Percentiles rank a stretch among this genome's conserved stretches.
phyloP scores from a whole-genome alignment of 2,329 filamentous ascomycete genomes.

The Colletotrichum filicis region DNA sequence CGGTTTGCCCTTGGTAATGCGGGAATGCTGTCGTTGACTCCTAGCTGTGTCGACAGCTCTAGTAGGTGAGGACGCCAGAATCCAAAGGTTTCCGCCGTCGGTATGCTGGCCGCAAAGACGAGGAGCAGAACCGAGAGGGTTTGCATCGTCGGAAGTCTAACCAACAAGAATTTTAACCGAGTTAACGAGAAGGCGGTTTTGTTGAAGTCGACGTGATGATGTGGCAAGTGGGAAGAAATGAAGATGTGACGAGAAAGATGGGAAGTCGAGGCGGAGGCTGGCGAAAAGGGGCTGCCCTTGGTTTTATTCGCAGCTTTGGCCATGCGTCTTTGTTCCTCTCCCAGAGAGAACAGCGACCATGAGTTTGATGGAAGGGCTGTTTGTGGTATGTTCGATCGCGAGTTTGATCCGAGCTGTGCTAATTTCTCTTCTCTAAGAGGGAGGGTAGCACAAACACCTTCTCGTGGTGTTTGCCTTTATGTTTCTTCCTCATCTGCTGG shows the following conservation, averaged over 20 bases:
- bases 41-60: not conserved
- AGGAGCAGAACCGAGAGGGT: not conserved
- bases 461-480: not conserved
- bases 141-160: not conserved
- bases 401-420: conserved; percentile 64
- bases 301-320: not conserved
- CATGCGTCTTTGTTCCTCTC: not conserved
- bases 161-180: not conserved
- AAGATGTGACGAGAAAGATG: not conserved
- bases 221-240: too few species aligned
- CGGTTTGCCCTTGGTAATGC: not conserved
- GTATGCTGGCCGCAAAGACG: not conserved
- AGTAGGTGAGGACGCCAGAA: not conserved
- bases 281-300: not conserved
- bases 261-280: not conserved
- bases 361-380: not conserved
- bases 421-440: not conserved
- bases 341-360: not conserved
- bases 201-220: not conserved
- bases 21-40: not conserved
- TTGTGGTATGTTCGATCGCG: not conserved
- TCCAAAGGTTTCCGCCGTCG: not conserved
- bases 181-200: too few species aligned
- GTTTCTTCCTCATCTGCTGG: not conserved
- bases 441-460: not conserved